phyloP scores from a whole-genome alignment of 306 rosid genomes.

The Vigna nakashimae region DNA sequence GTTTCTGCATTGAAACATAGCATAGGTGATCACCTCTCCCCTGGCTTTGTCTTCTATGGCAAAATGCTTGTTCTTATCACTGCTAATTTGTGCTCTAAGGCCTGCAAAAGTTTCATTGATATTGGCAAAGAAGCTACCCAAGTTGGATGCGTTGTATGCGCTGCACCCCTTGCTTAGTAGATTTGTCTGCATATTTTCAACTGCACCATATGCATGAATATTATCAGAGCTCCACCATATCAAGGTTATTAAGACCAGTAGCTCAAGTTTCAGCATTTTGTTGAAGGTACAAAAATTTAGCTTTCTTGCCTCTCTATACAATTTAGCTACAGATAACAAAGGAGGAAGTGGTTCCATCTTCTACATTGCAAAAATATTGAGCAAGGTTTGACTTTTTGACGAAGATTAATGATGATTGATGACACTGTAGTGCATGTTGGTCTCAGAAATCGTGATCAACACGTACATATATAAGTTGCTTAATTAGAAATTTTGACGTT shows the following conservation, averaged over 20 bases:
- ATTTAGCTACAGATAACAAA: neutral
- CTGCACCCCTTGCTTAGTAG: constrained; percentile 57
- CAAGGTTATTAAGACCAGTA: neutral
- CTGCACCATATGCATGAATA: neutral
- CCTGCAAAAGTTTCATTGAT: constrained; percentile 45
- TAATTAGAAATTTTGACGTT: neutral
- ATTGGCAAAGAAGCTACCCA: constrained; percentile 43
- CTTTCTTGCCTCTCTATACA: too few species aligned
- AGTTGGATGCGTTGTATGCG: constrained; percentile 52
- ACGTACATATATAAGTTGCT: neutral
- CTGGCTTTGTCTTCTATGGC: constrained; percentile 45
- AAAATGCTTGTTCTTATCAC: constrained; percentile 42
- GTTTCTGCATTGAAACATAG: neutral
- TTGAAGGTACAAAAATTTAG: too few species aligned
- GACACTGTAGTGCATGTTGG: neutral
- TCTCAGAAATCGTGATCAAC: neutral
- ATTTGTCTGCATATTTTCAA: constrained; percentile 47
- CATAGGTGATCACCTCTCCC: neutral
- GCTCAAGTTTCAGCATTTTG: neutral
- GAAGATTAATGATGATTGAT: neutral
- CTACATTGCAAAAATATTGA: neutral
- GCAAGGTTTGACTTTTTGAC: neutral
- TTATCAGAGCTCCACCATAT: constrained; percentile 28
- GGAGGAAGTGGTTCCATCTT: neutral
- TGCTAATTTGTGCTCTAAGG: constrained; percentile 41